Percentiles rank a stretch among this genome's conserved stretches.
phyloP scores from a whole-genome alignment of 2,329 filamentous ascomycete genomes.

The Colletotrichum eleusines region DNA sequence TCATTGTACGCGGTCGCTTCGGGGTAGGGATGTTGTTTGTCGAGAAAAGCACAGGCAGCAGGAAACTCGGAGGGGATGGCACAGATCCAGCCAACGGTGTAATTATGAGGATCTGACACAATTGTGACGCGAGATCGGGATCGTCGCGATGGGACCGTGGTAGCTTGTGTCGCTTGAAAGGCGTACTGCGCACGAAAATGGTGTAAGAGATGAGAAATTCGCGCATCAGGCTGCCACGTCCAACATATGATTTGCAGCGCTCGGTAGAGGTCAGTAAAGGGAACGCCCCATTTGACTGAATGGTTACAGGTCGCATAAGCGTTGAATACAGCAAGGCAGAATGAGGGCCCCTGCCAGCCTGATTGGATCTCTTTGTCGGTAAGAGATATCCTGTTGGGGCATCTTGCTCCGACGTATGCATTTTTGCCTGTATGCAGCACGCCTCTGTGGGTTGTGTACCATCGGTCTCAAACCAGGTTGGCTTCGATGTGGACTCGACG shows the following conservation, averaged over 20 bases:
- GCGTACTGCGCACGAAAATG: neutral
- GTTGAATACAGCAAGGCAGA: conserved; percentile 5
- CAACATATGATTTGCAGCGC: neutral
- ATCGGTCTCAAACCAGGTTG: neutral
- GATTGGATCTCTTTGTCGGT: neutral
- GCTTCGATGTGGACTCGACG: neutral
- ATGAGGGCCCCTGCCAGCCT: no score
- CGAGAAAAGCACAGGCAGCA: conserved; percentile 7
- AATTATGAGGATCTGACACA: neutral
- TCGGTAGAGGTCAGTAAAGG: neutral
- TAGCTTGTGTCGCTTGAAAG: neutral
- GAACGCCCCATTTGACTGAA: neutral
- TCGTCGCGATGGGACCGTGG: neutral
- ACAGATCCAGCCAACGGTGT: conserved; percentile 20
- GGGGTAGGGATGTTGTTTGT: neutral
- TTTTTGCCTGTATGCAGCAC: conserved; percentile 9
- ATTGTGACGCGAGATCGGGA: neutral
- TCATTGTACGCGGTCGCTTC: neutral
- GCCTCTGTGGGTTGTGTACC: neutral
- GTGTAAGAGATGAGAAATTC: neutral
- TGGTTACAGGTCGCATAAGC: neutral
- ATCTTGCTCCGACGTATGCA: conserved; percentile 4
- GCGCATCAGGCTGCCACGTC: neutral
- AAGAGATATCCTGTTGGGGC: neutral
- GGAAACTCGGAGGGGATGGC: neutral